Evolutionary conservation across 768 basidiomycete genomes (phyloP).

Genomic region (Hemileccinum rubropunctum): DNA sequence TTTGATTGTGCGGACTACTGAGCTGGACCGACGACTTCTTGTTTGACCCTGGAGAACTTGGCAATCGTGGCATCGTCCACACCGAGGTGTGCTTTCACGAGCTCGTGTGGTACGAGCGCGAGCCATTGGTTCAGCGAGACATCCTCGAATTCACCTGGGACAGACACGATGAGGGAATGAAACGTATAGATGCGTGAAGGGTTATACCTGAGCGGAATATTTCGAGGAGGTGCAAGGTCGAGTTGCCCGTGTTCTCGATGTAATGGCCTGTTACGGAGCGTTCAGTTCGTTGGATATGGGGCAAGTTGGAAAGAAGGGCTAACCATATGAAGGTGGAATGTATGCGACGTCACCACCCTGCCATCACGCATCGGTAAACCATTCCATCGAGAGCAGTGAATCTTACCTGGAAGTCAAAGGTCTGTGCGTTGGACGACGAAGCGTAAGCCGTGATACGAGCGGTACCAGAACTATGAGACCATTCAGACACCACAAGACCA

Average conservation of each 20-base stretch:
- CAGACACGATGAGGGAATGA: background rate
- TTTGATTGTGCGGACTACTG: background rate
- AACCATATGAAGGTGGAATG: constrained; percentile 24
- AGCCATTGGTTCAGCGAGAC: constrained; percentile 60
- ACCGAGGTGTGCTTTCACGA: constrained; percentile 62
- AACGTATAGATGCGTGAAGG: background rate
- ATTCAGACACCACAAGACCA: constrained; percentile 1
- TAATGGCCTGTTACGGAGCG: constrained; percentile 50
- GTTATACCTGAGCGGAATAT: constrained; percentile 53
- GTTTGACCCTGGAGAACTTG: constrained; percentile 50
- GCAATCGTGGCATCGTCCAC: constrained; percentile 50
- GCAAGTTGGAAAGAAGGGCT: background rate
- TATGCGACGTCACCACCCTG: constrained; percentile 31
- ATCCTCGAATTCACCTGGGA: constrained; percentile 49
- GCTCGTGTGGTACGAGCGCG: constrained; percentile 53
- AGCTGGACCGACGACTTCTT: constrained; percentile 40
- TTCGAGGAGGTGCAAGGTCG: constrained; percentile 56
- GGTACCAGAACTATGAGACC: constrained; percentile 31
- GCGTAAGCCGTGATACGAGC: constrained; percentile 45
- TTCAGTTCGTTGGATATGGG: background rate
- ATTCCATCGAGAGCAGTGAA: background rate
- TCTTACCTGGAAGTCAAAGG: constrained; percentile 44
- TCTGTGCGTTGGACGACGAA: constrained; percentile 37
- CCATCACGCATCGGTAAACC: constrained; percentile 1
- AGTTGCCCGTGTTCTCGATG: constrained; percentile 63